Percentiles rank a stretch among this genome's conserved stretches.
These are phyloP conservation scores for Tanacetum coccineum DNA, from an alignment of 129 eudicot genomes.

Conservation along the genomic window DNA sequence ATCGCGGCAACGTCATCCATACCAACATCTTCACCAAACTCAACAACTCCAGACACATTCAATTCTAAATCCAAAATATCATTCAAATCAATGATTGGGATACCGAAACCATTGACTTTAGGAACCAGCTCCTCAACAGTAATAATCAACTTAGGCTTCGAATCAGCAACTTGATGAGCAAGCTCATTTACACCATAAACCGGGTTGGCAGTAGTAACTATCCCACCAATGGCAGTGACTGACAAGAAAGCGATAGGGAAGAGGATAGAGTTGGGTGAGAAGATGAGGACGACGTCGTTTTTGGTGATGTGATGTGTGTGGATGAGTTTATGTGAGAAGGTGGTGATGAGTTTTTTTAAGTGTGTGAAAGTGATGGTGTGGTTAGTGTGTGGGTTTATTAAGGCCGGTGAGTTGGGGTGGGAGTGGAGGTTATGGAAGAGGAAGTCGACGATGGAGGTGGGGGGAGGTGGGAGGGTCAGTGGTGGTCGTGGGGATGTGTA, in stretches of 20 bases:
- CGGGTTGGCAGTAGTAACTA: conserved; percentile 40
- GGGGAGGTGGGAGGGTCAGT: conserved; percentile 23
- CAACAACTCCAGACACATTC: neutral
- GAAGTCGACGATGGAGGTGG: conserved; percentile 20
- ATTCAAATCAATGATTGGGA: conserved; percentile 16
- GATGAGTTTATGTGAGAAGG: neutral
- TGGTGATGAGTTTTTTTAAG: conserved; percentile 12
- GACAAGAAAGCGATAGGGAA: conserved; percentile 35
- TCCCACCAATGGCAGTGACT: conserved; percentile 36
- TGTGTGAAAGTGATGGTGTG: conserved; percentile 28
- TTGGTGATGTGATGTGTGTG: conserved; percentile 14
- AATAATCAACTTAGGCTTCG: conserved; percentile 31
- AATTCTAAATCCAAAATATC: neutral
- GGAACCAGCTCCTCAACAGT: conserved; percentile 12
- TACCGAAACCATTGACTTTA: conserved; percentile 27
- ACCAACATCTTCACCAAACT: neutral
- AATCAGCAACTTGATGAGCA: conserved; percentile 31
- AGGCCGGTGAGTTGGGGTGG: conserved; percentile 28
- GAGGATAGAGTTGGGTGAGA: conserved; percentile 37
- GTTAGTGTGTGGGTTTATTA: conserved; percentile 31
- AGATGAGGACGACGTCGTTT: conserved; percentile 38
- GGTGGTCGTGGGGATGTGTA: conserved; percentile 36
- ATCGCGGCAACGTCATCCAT: conserved; percentile 39
- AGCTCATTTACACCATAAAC: conserved; percentile 35
- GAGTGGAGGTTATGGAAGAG: conserved; percentile 31